Evolutionary conservation across 1,139 yeast genomes (phyloP).

Genomic region (Arxiozyma heterogenica): DNA sequence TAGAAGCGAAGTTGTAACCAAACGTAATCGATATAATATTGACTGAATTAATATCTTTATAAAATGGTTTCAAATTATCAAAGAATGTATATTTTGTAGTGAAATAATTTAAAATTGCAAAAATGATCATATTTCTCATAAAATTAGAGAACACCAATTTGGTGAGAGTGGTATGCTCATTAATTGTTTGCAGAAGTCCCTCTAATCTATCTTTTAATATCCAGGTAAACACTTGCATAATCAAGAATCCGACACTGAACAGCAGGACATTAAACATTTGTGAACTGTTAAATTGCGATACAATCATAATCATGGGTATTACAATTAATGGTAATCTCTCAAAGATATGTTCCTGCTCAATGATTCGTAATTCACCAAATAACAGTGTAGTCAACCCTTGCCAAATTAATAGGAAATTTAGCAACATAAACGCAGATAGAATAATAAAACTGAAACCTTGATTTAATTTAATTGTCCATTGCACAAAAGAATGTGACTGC

Average conservation of each 20-base stretch:
- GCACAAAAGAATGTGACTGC: constrained; percentile 12
- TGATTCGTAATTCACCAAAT: constrained; percentile 67
- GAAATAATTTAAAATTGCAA: constrained; percentile 8
- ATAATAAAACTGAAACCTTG: constrained; percentile 36
- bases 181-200: constrained; percentile 34
- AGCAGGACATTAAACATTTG: constrained; percentile 40
- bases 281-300: constrained; percentile 52
- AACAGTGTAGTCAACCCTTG: constrained; percentile 34
- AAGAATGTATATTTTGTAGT: constrained; percentile 1
- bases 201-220: constrained; percentile 59
- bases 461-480: constrained; percentile 32
- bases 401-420: constrained; percentile 19
- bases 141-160: constrained; percentile 32
- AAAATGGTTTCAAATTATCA: constrained; percentile 1
- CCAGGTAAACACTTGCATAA: constrained; percentile 67
- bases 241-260: constrained; percentile 38
- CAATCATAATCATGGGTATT: constrained; percentile 54
- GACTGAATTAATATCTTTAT: background rate
- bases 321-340: constrained; percentile 61
- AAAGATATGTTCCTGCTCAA: constrained; percentile 70
- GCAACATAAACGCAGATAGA: constrained; percentile 4
- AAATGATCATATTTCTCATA: constrained; percentile 9
- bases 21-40: constrained; percentile 2
- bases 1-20: constrained; percentile 69
- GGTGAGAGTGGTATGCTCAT: constrained; percentile 31